These are phyloP conservation scores for Rhodofomes roseus DNA, from an alignment of 1,284 basidiomycete genomes.

Conservation along the genomic window DNA sequence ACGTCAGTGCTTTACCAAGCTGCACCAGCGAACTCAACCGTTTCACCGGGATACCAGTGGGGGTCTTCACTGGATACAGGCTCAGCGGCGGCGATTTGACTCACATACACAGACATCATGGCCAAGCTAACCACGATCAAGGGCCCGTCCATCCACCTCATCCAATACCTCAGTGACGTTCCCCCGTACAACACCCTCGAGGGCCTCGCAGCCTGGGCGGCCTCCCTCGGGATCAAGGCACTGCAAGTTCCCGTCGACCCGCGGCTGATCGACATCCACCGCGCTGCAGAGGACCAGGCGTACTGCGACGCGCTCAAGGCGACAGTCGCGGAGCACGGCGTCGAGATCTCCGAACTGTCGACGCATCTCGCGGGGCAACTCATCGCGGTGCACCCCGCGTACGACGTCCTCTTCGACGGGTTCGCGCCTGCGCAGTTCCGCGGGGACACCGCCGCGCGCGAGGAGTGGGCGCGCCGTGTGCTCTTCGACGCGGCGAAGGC, in stretches of 20 bases:
- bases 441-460: background rate
- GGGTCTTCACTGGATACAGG: background rate
- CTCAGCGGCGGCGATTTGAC: background rate
- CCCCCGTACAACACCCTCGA: slow-evolving; percentile 2
- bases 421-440: slow-evolving; percentile 1
- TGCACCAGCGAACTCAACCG: background rate
- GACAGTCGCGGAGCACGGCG: background rate
- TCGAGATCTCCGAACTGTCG: background rate
- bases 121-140: slow-evolving; percentile 1
- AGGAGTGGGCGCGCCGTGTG: background rate
- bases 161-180: background rate
- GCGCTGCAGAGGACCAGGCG: background rate
- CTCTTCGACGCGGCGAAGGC: background rate
- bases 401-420: background rate
- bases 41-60: background rate
- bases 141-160: slow-evolving; percentile 2
- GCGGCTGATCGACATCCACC: background rate
- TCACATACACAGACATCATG: background rate
- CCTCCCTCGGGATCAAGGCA: background rate
- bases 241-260: slow-evolving; percentile 1
- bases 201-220: background rate
- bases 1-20: background rate
- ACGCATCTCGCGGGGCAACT: background rate
- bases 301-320: slow-evolving; percentile 1
- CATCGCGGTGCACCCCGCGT: slow-evolving; percentile 1